phyloP scores from a whole-genome alignment of 1,139 yeast species.

The Lodderomyces jiufengensis region DNA sequence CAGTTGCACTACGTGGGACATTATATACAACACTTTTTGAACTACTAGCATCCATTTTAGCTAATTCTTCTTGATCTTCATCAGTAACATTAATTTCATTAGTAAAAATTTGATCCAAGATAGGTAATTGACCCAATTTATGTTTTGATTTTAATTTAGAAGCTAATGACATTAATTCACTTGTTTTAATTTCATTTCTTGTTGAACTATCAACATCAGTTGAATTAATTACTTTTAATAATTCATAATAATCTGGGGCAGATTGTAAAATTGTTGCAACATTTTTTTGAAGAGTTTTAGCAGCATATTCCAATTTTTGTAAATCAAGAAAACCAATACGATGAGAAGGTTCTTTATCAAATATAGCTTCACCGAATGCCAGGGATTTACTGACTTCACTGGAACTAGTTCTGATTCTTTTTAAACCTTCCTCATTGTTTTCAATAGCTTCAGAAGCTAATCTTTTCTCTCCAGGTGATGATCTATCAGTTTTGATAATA shows the following conservation, averaged over 20 bases:
- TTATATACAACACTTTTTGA: not conserved
- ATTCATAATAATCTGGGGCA: constrained; percentile 49
- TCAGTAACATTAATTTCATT: constrained; percentile 14
- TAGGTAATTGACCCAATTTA: constrained; percentile 39
- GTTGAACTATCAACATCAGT: constrained; percentile 32
- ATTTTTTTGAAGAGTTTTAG: constrained; percentile 47
- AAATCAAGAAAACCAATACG: constrained; percentile 35
- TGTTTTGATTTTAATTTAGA: constrained; percentile 55
- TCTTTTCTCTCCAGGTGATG: not conserved
- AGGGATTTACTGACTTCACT: constrained; percentile 6
- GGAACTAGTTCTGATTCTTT: constrained; percentile 4
- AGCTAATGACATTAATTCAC: constrained; percentile 55
- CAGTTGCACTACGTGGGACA: constrained; percentile 1
- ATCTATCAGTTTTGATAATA: no score
- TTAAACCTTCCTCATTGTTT: not conserved
- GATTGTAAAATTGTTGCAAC: constrained; percentile 48
- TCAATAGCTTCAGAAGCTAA: not conserved
- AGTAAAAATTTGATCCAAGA: constrained; percentile 46
- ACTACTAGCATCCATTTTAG: constrained; percentile 5
- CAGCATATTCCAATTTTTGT: constrained; percentile 39
- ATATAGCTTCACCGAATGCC: constrained; percentile 10
- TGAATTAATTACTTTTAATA: constrained; percentile 28
- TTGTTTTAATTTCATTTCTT: constrained; percentile 49
- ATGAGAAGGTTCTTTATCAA: constrained; percentile 11
- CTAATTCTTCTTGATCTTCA: constrained; percentile 12